phyloP scores from a whole-genome alignment of 805 yeast genomes.

The Cyberlindnera saturnus region DNA sequence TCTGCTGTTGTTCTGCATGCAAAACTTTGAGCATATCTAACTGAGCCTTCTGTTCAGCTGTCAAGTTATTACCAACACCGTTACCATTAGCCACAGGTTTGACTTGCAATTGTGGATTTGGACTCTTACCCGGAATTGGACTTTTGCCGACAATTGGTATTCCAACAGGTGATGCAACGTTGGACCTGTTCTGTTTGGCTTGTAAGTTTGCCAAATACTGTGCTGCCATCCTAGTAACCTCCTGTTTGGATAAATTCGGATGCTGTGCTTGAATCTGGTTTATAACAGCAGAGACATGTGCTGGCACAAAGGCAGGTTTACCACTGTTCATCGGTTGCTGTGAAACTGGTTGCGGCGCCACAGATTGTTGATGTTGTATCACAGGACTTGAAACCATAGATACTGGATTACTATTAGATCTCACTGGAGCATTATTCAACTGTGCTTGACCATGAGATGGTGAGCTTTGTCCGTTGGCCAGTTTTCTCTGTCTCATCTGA shows the following conservation, averaged over 20 bases:
- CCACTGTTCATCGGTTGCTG: slow-evolving; percentile 3
- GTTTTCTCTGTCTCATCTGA: slow-evolving; percentile 30
- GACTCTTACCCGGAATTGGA: too few species aligned
- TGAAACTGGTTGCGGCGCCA: neutral
- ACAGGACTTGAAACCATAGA: slow-evolving; percentile 8
- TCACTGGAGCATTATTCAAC: slow-evolving; percentile 3
- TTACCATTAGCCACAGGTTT: slow-evolving; percentile 15
- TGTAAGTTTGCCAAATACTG: slow-evolving; percentile 54
- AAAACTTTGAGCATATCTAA: slow-evolving; percentile 21
- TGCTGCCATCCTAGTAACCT: slow-evolving; percentile 62
- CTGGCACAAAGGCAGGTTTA: slow-evolving; percentile 38
- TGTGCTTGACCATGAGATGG: slow-evolving; percentile 16
- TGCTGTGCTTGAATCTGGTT: slow-evolving; percentile 60
- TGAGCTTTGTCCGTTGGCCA: slow-evolving; percentile 10
- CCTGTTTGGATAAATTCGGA: slow-evolving; percentile 56
- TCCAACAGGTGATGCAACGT: slow-evolving; percentile 1
- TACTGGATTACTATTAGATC: slow-evolving; percentile 19
- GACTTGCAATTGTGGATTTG: slow-evolving; percentile 5
- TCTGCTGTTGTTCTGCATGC: slow-evolving; percentile 23
- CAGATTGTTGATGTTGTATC: neutral
- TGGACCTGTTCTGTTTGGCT: slow-evolving; percentile 11
- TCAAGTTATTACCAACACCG: slow-evolving; percentile 5
- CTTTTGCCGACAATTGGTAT: too few species aligned
- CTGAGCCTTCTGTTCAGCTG: slow-evolving; percentile 27
- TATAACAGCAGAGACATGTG: slow-evolving; percentile 61